Conservation (phyloP, 2,329 filamentous ascomycete genomes). For the Gyromitra esculenta region DNA sequence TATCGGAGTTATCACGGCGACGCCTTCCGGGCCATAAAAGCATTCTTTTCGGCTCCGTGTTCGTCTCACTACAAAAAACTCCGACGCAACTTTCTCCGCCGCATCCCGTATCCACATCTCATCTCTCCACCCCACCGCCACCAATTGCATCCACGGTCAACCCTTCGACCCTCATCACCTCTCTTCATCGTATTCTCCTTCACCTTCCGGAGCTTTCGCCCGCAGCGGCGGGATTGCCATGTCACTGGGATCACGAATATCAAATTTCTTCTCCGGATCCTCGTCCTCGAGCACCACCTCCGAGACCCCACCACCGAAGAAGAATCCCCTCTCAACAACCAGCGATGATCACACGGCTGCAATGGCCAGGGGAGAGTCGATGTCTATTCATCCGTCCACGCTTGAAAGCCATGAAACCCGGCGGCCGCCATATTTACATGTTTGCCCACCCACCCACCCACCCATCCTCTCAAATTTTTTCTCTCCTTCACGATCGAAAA, state of each 20-base stretch:
- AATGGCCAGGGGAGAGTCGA: slow-evolving; percentile 19
- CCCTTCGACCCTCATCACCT: slow-evolving; percentile 9
- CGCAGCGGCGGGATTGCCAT: slow-evolving; percentile 62
- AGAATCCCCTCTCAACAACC: slow-evolving; percentile 12
- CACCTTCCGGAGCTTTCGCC: slow-evolving; percentile 38
- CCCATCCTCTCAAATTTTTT: neutral
- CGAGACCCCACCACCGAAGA: slow-evolving; percentile 59
- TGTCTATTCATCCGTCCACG: slow-evolving; percentile 14
- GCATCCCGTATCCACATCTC: slow-evolving; percentile 3
- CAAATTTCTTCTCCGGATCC: slow-evolving; percentile 65
- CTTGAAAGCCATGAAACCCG: slow-evolving; percentile 62
- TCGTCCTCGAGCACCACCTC: slow-evolving; percentile 58
- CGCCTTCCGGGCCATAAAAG: neutral
- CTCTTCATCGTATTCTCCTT: slow-evolving; percentile 2
- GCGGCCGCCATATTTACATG: slow-evolving; percentile 72
- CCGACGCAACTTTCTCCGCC: slow-evolving; percentile 34
- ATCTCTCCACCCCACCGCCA: slow-evolving; percentile 4
- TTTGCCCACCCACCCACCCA: slow-evolving; percentile 61
- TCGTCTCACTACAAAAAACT: slow-evolving; percentile 23
- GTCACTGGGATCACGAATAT: slow-evolving; percentile 68
- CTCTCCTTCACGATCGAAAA: neutral
- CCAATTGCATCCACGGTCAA: slow-evolving; percentile 37
- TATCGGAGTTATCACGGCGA: slow-evolving; percentile 19
- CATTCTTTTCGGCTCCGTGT: slow-evolving; percentile 16
- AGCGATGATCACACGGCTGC: slow-evolving; percentile 44